phyloP scores from a whole-genome alignment of 805 yeast genomes.

The Schwanniomyces occidentalis region DNA sequence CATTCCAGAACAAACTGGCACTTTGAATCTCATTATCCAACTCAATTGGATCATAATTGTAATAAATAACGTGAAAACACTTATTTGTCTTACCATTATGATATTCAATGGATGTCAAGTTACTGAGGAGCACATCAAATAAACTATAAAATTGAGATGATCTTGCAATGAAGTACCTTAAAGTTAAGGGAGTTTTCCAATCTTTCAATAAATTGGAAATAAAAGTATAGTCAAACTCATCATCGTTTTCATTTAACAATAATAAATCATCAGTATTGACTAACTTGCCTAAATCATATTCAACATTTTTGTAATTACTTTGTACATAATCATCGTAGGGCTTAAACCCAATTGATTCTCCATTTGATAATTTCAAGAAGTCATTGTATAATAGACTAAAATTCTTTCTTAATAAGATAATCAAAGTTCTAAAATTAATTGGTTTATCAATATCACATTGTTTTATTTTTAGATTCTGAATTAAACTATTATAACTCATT shows the following conservation, averaged over 20 bases:
- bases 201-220: constrained; percentile 27
- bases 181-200: constrained; percentile 60
- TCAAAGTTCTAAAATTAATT: constrained; percentile 40
- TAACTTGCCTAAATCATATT: constrained; percentile 7
- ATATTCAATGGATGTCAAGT: constrained; percentile 53
- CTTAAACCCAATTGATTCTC: constrained; percentile 42
- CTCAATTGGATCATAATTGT: constrained; percentile 33
- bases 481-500: constrained; percentile 41
- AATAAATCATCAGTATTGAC: constrained; percentile 8
- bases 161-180: constrained; percentile 56
- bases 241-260: constrained; percentile 13
- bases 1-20: constrained; percentile 58
- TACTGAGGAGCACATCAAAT: constrained; percentile 36
- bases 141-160: constrained; percentile 46
- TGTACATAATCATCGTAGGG: constrained; percentile 34
- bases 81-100: constrained; percentile 34
- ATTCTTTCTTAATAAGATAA: constrained; percentile 40
- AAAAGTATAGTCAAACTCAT: constrained; percentile 20
- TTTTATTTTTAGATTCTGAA: constrained; percentile 49
- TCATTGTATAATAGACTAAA: constrained; percentile 40
- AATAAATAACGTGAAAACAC: constrained; percentile 39
- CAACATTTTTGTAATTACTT: neutral
- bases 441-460: constrained; percentile 50
- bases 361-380: constrained; percentile 45
- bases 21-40: constrained; percentile 28